Conservation (phyloP, 2,329 filamentous ascomycete genomes). For the Fusarium solani-melongenae region DNA sequence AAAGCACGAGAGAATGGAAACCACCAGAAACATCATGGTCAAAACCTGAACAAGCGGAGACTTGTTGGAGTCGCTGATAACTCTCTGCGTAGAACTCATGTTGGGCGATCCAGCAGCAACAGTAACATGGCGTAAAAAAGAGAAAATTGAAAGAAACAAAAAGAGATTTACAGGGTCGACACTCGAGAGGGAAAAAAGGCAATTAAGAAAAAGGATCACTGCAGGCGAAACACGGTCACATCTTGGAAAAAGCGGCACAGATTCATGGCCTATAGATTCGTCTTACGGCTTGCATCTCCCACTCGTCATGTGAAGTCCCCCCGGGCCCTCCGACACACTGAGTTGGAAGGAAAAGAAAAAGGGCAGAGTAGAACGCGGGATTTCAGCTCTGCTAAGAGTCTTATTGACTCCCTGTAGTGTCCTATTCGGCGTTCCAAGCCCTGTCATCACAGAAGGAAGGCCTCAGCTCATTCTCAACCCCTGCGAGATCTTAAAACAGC, state of each 20-base stretch:
- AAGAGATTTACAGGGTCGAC: background rate
- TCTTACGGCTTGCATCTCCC: background rate
- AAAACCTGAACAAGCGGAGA: slow-evolving; percentile 45
- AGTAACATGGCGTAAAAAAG: background rate
- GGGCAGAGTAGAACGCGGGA: background rate
- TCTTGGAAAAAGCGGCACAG: background rate
- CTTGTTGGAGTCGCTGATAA: slow-evolving; percentile 46
- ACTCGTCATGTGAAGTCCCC: background rate
- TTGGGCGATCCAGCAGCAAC: background rate
- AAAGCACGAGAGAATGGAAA: slow-evolving; percentile 40
- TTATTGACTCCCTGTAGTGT: background rate
- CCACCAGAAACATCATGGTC: slow-evolving; percentile 45
- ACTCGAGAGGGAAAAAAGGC: background rate
- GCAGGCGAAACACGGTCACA: background rate
- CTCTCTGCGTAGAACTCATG: slow-evolving; percentile 38
- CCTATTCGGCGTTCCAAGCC: background rate
- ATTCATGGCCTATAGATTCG: background rate
- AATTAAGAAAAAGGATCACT: background rate
- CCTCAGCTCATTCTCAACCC: background rate
- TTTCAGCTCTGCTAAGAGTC: background rate
- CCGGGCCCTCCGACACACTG: background rate
- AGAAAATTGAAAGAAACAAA: background rate
- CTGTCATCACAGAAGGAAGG: background rate
- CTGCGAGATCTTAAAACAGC: background rate
- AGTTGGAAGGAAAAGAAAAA: background rate